Evolutionary conservation across 495 filamentous ascomycete genomes (phyloP), one percentile per base, ranked within the genome.

Genomic region (Cercophora scortea): DNA sequence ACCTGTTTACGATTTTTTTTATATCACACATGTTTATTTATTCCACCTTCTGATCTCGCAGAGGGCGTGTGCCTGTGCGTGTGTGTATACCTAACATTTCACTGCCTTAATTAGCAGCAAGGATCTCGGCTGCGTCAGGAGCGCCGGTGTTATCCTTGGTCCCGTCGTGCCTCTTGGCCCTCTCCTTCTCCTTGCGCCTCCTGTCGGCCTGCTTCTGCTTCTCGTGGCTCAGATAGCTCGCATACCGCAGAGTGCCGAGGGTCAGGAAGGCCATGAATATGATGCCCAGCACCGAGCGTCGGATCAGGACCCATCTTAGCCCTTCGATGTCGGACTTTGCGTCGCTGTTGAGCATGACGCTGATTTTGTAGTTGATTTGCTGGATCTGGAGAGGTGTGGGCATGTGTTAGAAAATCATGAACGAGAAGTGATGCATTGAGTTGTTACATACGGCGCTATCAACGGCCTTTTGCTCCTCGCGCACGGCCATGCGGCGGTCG

Each of bases 321-420:
- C 85, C 87, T 66, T 99, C 93, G 42, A 96, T 89, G 58, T 96
- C 89, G 25, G 85, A 90, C 62, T 89, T 90, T 13, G 84, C 76
- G 62, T 96, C 93, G 54, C 86, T 89, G 61, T 87, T 89, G 39
- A 99, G 74, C 12, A 75, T 77, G 32, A 95, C 87, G 8, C 86
- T 90, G 63, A 97, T 96, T 62, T 92, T 92, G 67, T 95, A 92
- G 71, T 92, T 93, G 53, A 96, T 70, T 67, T 95, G 87, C 72
- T 93, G 89, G 32, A 96, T 93, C 75, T 88, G 72, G 35, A 17
- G 25, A 17, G 58, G 57, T 64, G 56, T 0, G 1, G 15, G 8
- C 34, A 11, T 36, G 6, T 49, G 40, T 46, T 9, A 46, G 44
- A 7, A 45, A 11, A 18, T n/a, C 42, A 16, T 44, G 10, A 9